Evolutionary conservation across 179 eudicot species (phyloP), one percentile per base, ranked within the genome.

Genomic region (Gypsophila paniculata): DNA sequence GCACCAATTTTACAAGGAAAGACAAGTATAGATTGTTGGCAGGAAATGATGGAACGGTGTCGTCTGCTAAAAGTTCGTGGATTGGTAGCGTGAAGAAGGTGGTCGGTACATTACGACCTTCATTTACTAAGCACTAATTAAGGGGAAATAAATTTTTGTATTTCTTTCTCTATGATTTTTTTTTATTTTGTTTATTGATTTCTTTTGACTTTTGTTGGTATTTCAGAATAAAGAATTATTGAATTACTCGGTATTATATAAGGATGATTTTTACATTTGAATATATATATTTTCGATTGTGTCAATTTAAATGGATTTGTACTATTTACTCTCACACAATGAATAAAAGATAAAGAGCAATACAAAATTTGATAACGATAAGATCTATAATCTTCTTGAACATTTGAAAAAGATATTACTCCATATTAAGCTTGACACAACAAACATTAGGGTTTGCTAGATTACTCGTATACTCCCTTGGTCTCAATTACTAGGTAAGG

Each of bases 1-100:
- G 98, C 69, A 93, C 97, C 2, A 85, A 88, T 29, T 88, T 86
- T 36, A 93, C 98, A 0, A 81, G 97, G 75, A 91, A 85, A 75
- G 98, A 93, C 66, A 93, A 93, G 88, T 93, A 93, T 67, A 74
- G 96, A 59, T 77, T 93, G 63, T 79, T 93, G 23, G 97, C 93
- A 6, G 98, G 98, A 2, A 91, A 89, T 57, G 96, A 91, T 66
- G 97, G 96, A 46, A 84, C 72, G 23, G 96, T 91, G 66, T 58
- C 85, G 26, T 68, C 73, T 70, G 73, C 74, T 17, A 72, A 83
- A 9, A 77, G 38, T n/a, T 58, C 60, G 21, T 65, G 79, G 82
- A 54, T 80, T 9, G 75, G 73, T 48, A 54, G 70, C 15, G 23
- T 83, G 10, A 84, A 75, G 76, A 79, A 85, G 65, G 81, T 84